Evolutionary conservation across 352 stramenopile genomes (phyloP).

Genomic region (Phytophthora europaea): DNA sequence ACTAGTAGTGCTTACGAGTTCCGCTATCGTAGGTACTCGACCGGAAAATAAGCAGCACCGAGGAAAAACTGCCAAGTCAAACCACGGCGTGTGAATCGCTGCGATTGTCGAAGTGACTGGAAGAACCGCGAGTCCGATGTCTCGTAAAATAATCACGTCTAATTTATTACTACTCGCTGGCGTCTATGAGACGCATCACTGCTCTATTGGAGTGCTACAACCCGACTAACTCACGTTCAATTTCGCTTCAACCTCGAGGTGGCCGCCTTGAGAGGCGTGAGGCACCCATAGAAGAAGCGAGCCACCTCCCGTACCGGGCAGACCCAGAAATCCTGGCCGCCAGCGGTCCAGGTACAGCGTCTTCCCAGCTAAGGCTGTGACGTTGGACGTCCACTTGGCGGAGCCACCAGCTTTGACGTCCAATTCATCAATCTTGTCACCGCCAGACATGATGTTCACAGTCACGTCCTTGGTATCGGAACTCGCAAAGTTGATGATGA

Average conservation of each 20-base stretch:
- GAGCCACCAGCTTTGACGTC: constrained; percentile 38
- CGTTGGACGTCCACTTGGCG: constrained; percentile 36
- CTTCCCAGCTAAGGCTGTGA: constrained; percentile 50
- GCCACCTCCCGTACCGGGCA: constrained; percentile 62
- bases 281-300: constrained; percentile 65
- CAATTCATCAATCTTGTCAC: constrained; percentile 37
- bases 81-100: neutral
- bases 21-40: too few relatives aligned
- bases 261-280: constrained; percentile 37
- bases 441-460: constrained; percentile 49
- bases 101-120: neutral
- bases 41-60: neutral
- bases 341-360: constrained; percentile 71
- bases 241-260: constrained; percentile 49
- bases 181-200: constrained; percentile 1
- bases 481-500: constrained; percentile 46
- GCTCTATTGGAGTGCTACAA: constrained; percentile 8
- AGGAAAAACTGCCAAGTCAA: neutral
- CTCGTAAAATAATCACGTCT: constrained; percentile 3
- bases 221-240: constrained; percentile 50
- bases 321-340: constrained; percentile 53
- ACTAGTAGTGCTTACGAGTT: too few relatives aligned
- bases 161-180: constrained; percentile 15
- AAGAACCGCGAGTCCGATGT: neutral
- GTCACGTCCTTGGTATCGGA: constrained; percentile 42